Conservation (phyloP, 2,329 filamentous ascomycete species). For the Acrodontium crateriforme region DNA sequence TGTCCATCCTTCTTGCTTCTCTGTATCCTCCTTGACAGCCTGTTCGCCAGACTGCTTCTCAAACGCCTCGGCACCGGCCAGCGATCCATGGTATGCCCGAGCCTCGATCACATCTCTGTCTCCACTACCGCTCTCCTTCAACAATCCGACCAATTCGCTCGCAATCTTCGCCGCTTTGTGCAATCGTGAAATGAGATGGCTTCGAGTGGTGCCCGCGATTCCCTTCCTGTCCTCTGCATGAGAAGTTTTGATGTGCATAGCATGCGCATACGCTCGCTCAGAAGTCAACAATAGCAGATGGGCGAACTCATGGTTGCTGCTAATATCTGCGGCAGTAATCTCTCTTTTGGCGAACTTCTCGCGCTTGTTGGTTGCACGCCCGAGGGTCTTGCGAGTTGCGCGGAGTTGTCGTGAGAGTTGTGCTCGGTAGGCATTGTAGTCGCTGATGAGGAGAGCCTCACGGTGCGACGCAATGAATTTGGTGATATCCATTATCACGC, state of each 20-base stretch:
- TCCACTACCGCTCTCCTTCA: slow-evolving; percentile 50
- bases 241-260: slow-evolving; percentile 81
- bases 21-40: slow-evolving; percentile 20
- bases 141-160: slow-evolving; percentile 49
- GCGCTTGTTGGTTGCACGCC: slow-evolving; percentile 68
- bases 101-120: slow-evolving; percentile 69
- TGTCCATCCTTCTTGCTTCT: slow-evolving; percentile 47
- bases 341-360: slow-evolving; percentile 68
- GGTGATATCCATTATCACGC: slow-evolving; percentile 96
- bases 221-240: slow-evolving; percentile 65
- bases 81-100: slow-evolving; percentile 63
- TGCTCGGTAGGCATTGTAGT: slow-evolving; percentile 72
- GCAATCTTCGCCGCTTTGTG: slow-evolving; percentile 65
- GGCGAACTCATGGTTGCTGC: slow-evolving; percentile 61
- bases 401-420: slow-evolving; percentile 70
- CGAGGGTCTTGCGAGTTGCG: slow-evolving; percentile 72
- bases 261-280: slow-evolving; percentile 88
- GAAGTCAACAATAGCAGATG: slow-evolving; percentile 71
- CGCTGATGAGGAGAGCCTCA: slow-evolving; percentile 75
- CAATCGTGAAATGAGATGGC: slow-evolving; percentile 78
- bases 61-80: slow-evolving; percentile 66
- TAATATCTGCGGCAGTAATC: slow-evolving; percentile 63
- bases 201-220: slow-evolving; percentile 64
- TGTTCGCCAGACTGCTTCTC: slow-evolving; percentile 56
- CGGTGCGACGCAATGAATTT: slow-evolving; percentile 65